phyloP scores from a whole-genome alignment of 305 asterid species.

The Fraxinus paxiana region DNA sequence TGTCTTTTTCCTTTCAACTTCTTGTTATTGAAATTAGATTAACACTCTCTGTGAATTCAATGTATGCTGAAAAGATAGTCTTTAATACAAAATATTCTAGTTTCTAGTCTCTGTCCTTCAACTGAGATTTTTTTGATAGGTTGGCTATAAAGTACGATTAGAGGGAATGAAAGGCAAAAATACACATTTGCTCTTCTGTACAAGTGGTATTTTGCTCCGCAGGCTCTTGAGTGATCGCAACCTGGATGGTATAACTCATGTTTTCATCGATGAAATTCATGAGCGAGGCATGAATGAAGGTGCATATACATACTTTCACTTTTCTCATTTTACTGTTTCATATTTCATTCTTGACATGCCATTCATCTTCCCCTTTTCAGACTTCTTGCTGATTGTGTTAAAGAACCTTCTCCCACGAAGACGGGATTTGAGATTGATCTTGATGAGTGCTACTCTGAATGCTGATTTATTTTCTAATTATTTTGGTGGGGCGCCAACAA shows the following conservation, averaged over 20 bases:
- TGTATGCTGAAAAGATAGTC: constrained; percentile 16
- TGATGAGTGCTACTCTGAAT: constrained; percentile 98
- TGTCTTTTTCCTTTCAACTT: constrained; percentile 23
- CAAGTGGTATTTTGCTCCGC: constrained; percentile 97
- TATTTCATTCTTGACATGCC: constrained; percentile 32
- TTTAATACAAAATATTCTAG: constrained; percentile 29
- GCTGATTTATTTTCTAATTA: constrained; percentile 85
- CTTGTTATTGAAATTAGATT: constrained; percentile 1
- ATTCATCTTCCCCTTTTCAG: constrained; percentile 48
- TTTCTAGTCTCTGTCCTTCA: constrained; percentile 36
- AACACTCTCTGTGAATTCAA: constrained; percentile 6
- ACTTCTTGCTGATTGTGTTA: constrained; percentile 90
- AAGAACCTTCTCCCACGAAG: constrained; percentile 95
- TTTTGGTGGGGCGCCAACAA: constrained; percentile 84
- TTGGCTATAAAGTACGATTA: constrained; percentile 92
- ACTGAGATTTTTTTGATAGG: constrained; percentile 51
- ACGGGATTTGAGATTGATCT: constrained; percentile 81
- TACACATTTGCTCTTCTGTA: constrained; percentile 91
- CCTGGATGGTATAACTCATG: constrained; percentile 82
- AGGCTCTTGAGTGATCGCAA: constrained; percentile 90
- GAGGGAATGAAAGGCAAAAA: constrained; percentile 97
- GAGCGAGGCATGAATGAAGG: constrained; percentile 99
- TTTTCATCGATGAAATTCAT: constrained; percentile 96
- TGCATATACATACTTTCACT: constrained; percentile 26
- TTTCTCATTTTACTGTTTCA: constrained; percentile 16